These are phyloP conservation scores for Fusarium fujikuroi DNA, from an alignment of 2,329 filamentous ascomycete genomes.

Conservation along the genomic window DNA sequence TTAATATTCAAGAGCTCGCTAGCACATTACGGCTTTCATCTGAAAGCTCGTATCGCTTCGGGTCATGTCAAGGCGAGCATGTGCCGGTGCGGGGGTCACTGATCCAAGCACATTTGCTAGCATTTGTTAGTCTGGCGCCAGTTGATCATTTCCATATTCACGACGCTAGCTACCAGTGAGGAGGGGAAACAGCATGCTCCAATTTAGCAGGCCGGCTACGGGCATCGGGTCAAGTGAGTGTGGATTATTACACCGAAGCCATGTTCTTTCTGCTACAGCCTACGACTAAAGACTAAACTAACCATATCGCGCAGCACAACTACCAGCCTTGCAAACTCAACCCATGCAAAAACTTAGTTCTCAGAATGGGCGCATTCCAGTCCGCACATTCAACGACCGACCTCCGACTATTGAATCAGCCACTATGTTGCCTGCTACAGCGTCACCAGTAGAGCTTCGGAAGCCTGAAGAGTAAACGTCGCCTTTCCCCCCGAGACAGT, in stretches of 20 bases:
- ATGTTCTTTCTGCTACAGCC: not conserved
- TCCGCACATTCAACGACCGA: fast-evolving
- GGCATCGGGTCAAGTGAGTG: fast-evolving
- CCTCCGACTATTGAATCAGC: not conserved
- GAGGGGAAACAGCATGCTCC: not conserved
- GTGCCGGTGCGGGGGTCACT: not conserved
- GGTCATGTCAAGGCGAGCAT: not conserved
- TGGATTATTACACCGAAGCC: too few relatives aligned
- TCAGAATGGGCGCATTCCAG: fast-evolving
- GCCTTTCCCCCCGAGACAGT: not conserved
- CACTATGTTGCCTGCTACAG: fast-evolving
- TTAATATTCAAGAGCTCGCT: fast-evolving
- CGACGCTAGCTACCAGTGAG: not conserved
- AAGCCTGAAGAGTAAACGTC: not conserved
- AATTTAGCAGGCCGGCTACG: not conserved
- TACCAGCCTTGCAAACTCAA: fast-evolving
- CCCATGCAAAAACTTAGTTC: fast-evolving
- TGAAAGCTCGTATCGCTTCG: not conserved
- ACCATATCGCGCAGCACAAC: not conserved
- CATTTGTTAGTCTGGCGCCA: not conserved
- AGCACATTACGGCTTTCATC: not conserved
- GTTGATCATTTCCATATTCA: not conserved
- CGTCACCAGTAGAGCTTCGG: not conserved
- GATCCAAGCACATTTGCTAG: not conserved
- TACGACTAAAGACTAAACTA: not conserved